Conservation (phyloP, 2,329 filamentous ascomycete species). For the Phoma sp. region DNA sequence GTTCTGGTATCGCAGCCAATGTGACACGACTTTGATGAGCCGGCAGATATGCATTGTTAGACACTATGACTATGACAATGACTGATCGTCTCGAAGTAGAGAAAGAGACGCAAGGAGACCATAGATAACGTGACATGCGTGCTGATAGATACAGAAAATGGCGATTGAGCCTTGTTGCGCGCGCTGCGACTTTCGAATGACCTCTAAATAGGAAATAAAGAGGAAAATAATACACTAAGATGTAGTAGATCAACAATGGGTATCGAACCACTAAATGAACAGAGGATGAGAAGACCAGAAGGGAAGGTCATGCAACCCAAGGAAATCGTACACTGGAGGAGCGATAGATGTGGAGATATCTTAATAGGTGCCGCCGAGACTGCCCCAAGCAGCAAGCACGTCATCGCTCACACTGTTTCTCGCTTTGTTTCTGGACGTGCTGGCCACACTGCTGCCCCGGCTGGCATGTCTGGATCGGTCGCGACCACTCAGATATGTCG, state of each 20-base stretch:
- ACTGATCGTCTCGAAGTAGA: neutral
- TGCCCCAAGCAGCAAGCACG: slow-evolving; percentile 55
- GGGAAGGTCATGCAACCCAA: neutral
- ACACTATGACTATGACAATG: slow-evolving; percentile 2
- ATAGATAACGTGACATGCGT: neutral
- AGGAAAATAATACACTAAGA: neutral
- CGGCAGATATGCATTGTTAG: neutral
- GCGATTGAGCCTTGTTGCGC: slow-evolving; percentile 6
- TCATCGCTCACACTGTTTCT: slow-evolving; percentile 53
- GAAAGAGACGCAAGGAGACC: neutral
- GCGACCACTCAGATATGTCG: slow-evolving; percentile 2
- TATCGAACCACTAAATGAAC: slow-evolving; percentile 1
- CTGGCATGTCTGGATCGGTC: slow-evolving; percentile 24
- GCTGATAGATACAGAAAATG: slow-evolving; percentile 1
- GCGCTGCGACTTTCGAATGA: slow-evolving; percentile 13
- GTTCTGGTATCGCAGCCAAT: neutral
- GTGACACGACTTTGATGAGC: neutral
- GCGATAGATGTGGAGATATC: neutral
- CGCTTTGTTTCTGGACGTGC: slow-evolving; percentile 23
- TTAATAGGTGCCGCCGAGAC: slow-evolving; percentile 49
- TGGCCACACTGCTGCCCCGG: slow-evolving; percentile 33
- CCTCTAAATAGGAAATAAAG: neutral
- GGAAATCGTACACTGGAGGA: neutral
- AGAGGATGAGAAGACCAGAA: too few species aligned
- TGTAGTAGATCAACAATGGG: neutral